phyloP scores from a whole-genome alignment of 176 grass and related monocot species.

The Oryza coarctata region DNA sequence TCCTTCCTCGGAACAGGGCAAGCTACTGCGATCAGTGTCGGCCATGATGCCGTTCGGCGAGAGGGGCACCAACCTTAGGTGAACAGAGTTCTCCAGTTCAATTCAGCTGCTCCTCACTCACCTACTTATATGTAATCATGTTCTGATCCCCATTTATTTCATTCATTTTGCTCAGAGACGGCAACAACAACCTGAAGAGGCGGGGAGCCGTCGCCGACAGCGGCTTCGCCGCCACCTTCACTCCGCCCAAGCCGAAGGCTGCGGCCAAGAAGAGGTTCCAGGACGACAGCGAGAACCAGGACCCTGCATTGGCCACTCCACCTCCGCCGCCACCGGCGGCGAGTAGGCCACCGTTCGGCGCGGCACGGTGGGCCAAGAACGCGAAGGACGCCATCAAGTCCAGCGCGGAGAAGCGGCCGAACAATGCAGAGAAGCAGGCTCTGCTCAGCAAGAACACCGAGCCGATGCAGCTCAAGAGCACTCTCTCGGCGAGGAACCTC shows the following conservation, averaged over 20 bases:
- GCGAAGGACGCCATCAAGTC: conserved; percentile 82
- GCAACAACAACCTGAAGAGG: conserved; percentile 59
- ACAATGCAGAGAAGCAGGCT: conserved; percentile 50
- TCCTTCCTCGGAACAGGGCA: conserved; percentile 47
- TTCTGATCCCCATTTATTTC: conserved; percentile 28
- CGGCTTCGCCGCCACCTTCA: conserved; percentile 23
- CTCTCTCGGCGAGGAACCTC: conserved; percentile 90
- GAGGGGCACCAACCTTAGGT: conserved; percentile 61
- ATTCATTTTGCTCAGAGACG: conserved; percentile 51
- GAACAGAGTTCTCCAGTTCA: neutral
- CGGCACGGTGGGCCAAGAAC: conserved; percentile 55
- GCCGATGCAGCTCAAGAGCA: conserved; percentile 80
- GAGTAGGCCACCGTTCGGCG: conserved; percentile 48
- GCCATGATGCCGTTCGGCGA: conserved; percentile 71
- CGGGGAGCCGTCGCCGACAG: conserved; percentile 43
- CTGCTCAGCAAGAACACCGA: conserved; percentile 43
- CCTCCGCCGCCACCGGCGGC: conserved; percentile 23
- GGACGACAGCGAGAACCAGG: conserved; percentile 82
- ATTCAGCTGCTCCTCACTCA: neutral
- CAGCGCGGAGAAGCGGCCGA: conserved; percentile 59
- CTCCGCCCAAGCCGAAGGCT: conserved; percentile 40
- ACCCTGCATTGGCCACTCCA: conserved; percentile 60
- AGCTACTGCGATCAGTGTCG: conserved; percentile 73
- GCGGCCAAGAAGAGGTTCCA: conserved; percentile 56
- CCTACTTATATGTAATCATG: neutral